These are phyloP conservation scores for Gelatoporia subvermispora DNA, from an alignment of 768 basidiomycete species.

Conservation along the genomic window DNA sequence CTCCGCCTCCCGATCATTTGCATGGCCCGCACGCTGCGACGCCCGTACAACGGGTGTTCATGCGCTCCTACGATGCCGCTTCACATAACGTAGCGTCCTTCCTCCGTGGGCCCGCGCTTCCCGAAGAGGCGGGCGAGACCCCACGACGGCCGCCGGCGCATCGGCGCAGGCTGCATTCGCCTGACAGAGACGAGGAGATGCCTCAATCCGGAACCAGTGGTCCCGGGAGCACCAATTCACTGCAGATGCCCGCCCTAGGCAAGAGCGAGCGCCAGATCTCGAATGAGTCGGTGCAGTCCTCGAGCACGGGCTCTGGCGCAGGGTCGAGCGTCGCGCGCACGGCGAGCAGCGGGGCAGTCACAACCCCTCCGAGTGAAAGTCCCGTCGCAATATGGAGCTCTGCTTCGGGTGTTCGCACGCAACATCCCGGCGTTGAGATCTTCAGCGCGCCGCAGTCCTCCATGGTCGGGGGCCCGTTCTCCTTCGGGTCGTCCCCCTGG, in stretches of 20 bases:
- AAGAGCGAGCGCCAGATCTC: slow-evolving; percentile 14
- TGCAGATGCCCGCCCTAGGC: slow-evolving; percentile 8
- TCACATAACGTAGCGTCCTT: slow-evolving; percentile 49
- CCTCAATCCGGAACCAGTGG: too few relatives aligned
- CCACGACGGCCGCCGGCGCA: slow-evolving; percentile 22
- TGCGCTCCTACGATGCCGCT: slow-evolving; percentile 42
- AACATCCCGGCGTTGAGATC: neutral
- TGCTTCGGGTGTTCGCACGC: neutral
- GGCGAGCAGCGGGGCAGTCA: slow-evolving; percentile 3
- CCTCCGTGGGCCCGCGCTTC: slow-evolving; percentile 37
- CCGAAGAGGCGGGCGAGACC: slow-evolving; percentile 21
- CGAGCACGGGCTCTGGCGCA: slow-evolving; percentile 4
- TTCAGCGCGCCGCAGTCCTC: slow-evolving; percentile 7
- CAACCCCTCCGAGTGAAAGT: slow-evolving; percentile 8
- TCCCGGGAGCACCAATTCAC: too few relatives aligned
- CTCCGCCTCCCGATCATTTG: neutral
- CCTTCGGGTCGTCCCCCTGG: neutral
- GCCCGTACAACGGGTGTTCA: slow-evolving; percentile 3
- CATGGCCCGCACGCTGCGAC: neutral
- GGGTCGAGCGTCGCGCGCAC: neutral
- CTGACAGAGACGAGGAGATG: slow-evolving; percentile 3
- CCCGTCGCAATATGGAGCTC: slow-evolving; percentile 10
- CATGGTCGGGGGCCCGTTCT: slow-evolving; percentile 8
- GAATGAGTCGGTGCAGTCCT: slow-evolving; percentile 9
- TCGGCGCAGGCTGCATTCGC: slow-evolving; percentile 16